These are phyloP conservation scores for Lentinula novae-zelandiae DNA, from an alignment of 1,284 basidiomycete species.

Conservation along the genomic window DNA sequence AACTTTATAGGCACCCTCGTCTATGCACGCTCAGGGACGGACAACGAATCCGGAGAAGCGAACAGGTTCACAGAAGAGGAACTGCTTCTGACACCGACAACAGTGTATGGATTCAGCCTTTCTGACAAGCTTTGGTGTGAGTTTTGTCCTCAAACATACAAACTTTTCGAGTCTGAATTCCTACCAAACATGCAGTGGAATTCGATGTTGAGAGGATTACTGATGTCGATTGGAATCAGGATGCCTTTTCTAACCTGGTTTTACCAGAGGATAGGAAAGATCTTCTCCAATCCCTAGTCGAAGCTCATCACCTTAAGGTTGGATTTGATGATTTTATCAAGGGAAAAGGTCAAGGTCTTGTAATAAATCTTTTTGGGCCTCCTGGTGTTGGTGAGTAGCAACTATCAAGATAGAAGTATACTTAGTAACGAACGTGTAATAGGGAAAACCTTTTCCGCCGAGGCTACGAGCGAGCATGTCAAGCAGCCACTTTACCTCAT, in stretches of 20 bases:
- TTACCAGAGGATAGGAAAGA: conserved; percentile 48
- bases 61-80: conserved; percentile 45
- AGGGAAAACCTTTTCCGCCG: conserved; percentile 51
- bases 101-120: conserved; percentile 58
- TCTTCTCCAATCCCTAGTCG: conserved; percentile 53
- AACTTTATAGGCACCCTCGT: conserved; percentile 17
- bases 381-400: conserved; percentile 52
- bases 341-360: conserved; percentile 59
- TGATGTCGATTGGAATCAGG: conserved; percentile 52
- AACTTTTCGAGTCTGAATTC: too few relatives aligned
- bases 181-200: conserved; percentile 35
- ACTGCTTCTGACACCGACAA: conserved; percentile 49
- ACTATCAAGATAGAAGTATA: conserved; percentile 3
- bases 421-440: background rate
- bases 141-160: conserved; percentile 19
- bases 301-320: conserved; percentile 48
- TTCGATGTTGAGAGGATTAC: conserved; percentile 48
- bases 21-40: conserved; percentile 21
- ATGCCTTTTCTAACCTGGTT: conserved; percentile 56
- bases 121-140: conserved; percentile 56
- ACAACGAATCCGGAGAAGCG: conserved; percentile 18
- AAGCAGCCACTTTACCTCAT: conserved; percentile 55
- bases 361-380: conserved; percentile 58
- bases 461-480: conserved; percentile 61
- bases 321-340: conserved; percentile 61